phyloP scores from a whole-genome alignment of 2,329 filamentous ascomycete species.

The Ascochyta rabiei region DNA sequence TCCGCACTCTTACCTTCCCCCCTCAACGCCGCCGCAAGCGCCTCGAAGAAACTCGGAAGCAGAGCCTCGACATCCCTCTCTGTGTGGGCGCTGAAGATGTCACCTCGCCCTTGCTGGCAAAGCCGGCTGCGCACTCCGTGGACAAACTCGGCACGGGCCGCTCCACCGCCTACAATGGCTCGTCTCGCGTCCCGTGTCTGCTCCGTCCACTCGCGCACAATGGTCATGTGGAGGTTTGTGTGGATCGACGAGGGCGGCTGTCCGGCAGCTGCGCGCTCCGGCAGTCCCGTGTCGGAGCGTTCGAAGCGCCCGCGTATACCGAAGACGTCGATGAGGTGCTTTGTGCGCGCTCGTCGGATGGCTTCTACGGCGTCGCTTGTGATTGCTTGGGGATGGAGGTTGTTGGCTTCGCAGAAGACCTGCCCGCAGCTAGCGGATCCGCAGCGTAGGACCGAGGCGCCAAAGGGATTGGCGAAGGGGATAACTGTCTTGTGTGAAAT shows the following conservation, averaged over 20 bases:
- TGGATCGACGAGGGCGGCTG: constrained; percentile 33
- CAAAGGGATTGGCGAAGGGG: constrained; percentile 37
- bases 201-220: constrained; percentile 33
- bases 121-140: constrained; percentile 22
- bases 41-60: constrained; percentile 37
- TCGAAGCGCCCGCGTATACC: constrained; percentile 29
- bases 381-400: not conserved
- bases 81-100: constrained; percentile 28
- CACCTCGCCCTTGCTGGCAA: constrained; percentile 25
- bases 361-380: constrained; percentile 3
- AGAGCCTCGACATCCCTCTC: constrained; percentile 20
- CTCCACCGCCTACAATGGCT: constrained; percentile 8
- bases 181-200: constrained; percentile 7
- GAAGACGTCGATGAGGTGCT: constrained; percentile 31
- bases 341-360: constrained; percentile 26
- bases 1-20: constrained; percentile 18
- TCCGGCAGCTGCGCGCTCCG: constrained; percentile 24
- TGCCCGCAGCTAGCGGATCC: constrained; percentile 25
- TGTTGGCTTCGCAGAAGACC: constrained; percentile 12
- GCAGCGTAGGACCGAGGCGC: constrained; percentile 38
- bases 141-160: constrained; percentile 24
- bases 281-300: constrained; percentile 34
- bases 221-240: constrained; percentile 34
- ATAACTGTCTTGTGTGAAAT: constrained; percentile 13
- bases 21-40: constrained; percentile 27